phyloP scores from a whole-genome alignment of 371 early-diverging fungal species.

The Apophysomyces sp. region DNA sequence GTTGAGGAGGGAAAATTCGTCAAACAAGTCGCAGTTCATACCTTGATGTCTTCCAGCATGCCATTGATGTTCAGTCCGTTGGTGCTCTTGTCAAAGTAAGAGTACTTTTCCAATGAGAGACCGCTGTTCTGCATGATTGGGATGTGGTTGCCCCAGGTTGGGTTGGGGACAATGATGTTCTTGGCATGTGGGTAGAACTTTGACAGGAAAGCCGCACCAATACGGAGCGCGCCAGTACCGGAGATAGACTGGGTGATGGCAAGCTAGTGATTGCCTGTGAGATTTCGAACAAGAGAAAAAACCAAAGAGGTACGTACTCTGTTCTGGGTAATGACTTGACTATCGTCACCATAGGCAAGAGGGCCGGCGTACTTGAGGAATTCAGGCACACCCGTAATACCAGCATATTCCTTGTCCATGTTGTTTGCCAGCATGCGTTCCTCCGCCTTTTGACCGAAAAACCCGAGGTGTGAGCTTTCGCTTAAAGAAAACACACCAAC shows the following conservation, averaged over 20 bases:
- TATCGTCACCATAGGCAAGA: slow-evolving; percentile 85
- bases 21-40: slow-evolving; percentile 9
- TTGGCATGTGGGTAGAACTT: slow-evolving; percentile 80
- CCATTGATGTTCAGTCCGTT: slow-evolving; percentile 90
- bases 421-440: slow-evolving; percentile 29
- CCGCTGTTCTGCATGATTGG: slow-evolving; percentile 91
- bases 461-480: not conserved
- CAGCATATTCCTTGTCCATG: slow-evolving; percentile 93
- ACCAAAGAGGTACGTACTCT: slow-evolving; percentile 48
- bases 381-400: slow-evolving; percentile 84
- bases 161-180: slow-evolving; percentile 88
- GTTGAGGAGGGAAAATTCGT: not conserved
- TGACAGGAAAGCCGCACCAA: slow-evolving; percentile 87
- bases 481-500: not conserved
- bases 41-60: slow-evolving; percentile 83
- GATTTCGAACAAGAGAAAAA: not conserved
- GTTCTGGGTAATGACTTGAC: slow-evolving; percentile 64
- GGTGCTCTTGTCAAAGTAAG: slow-evolving; percentile 90
- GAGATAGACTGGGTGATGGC: slow-evolving; percentile 91
- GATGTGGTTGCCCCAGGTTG: slow-evolving; percentile 96
- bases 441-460: not conserved
- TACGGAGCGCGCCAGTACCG: slow-evolving; percentile 94
- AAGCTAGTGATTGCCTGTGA: slow-evolving; percentile 40
- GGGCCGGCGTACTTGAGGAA: slow-evolving; percentile 80
- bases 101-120: slow-evolving; percentile 79